Evolutionary conservation across 352 stramenopile genomes (phyloP).

Genomic region (Pythium apleroticum): DNA sequence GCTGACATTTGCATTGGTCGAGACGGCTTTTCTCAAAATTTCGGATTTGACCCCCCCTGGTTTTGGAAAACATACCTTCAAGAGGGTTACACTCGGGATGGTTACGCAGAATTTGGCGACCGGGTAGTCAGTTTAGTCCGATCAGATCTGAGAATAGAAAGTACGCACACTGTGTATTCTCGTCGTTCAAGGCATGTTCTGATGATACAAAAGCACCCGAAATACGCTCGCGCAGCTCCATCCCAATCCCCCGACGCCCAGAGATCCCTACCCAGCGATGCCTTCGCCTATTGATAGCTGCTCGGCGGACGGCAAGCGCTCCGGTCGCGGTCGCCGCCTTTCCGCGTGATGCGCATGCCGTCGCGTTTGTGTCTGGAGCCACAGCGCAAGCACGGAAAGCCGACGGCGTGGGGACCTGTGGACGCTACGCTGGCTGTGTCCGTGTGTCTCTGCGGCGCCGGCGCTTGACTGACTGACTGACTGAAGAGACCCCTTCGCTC

Average conservation of each 20-base stretch:
- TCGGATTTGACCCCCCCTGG: not conserved
- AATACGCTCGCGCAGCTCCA: not conserved
- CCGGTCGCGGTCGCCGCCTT: not conserved
- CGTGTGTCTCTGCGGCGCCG: too few relatives aligned
- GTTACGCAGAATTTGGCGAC: too few relatives aligned
- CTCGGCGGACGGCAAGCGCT: too few relatives aligned
- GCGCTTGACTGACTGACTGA: too few relatives aligned
- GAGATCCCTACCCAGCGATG: not conserved
- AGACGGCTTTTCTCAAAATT: not conserved
- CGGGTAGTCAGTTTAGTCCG: too few relatives aligned
- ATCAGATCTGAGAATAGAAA: too few relatives aligned
- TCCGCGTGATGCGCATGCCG: not conserved
- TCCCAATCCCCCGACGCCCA: too few relatives aligned
- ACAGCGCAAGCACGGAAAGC: not conserved
- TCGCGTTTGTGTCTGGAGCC: not conserved
- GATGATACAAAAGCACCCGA: not conserved
- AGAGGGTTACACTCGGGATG: too few relatives aligned
- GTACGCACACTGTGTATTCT: too few relatives aligned
- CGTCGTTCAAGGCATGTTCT: not conserved
- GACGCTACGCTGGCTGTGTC: too few relatives aligned
- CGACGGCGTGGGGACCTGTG: not conserved
- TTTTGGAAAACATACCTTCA: not conserved
- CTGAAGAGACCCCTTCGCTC: too few relatives aligned
- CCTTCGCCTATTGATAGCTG: not conserved
- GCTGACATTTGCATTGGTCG: constrained; percentile 1